Percentiles rank a stretch among this genome's conserved stretches.
phyloP scores from a whole-genome alignment of 305 asterid genomes.

The Rubia balearica region DNA sequence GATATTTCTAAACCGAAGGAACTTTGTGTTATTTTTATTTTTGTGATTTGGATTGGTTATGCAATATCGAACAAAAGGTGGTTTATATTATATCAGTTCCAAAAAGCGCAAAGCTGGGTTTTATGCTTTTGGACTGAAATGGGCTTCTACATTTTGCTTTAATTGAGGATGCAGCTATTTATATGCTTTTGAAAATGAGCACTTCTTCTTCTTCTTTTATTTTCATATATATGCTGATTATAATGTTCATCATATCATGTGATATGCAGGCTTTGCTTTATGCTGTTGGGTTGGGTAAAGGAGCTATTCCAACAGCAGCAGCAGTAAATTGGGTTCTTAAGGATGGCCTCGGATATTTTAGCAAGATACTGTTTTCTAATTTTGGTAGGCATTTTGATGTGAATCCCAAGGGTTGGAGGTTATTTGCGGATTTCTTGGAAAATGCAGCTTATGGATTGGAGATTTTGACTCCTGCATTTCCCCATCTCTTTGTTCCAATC shows the following conservation, averaged over 20 bases:
- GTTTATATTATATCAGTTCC: no score
- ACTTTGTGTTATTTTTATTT: neutral
- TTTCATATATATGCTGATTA: conserved; percentile 3
- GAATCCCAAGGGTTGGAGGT: conserved; percentile 94
- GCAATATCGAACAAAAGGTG: neutral
- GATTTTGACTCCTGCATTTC: conserved; percentile 87
- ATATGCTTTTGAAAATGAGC: neutral
- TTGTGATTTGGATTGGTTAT: neutral
- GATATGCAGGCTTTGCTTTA: conserved; percentile 72
- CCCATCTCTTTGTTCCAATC: conserved; percentile 87
- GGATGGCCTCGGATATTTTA: conserved; percentile 93
- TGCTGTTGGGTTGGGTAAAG: conserved; percentile 94
- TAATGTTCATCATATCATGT: conserved; percentile 13
- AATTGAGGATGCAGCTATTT: neutral
- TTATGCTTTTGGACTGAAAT: no score
- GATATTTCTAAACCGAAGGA: neutral
- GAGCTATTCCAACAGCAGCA: conserved; percentile 97
- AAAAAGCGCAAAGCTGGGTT: no score
- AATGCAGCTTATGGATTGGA: conserved; percentile 96
- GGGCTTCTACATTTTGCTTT: no score
- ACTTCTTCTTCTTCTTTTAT: neutral
- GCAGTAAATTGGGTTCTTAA: conserved; percentile 95
- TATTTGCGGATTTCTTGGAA: conserved; percentile 85
- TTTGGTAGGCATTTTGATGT: conserved; percentile 95
- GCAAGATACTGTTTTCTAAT: conserved; percentile 83